A percentile compares a stretch with the other conserved stretches of the same genome.
Conservation (phyloP, 495 filamentous ascomycete genomes). For the Penicillium herquei region DNA sequence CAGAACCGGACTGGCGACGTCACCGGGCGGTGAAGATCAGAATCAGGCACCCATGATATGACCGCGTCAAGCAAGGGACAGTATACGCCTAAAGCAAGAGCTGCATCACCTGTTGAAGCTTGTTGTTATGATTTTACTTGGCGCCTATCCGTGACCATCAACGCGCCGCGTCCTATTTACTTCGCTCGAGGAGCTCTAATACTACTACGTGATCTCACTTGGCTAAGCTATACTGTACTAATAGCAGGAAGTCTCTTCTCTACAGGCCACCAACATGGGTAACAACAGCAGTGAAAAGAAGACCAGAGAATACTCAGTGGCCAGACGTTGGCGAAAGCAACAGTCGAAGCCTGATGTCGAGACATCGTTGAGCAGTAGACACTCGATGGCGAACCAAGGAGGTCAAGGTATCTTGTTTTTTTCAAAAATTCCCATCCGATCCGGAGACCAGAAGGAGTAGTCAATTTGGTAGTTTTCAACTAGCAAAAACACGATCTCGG, state of each 20-base stretch:
- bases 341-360: neutral
- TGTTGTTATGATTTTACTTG: too few relatives aligned
- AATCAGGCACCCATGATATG: conserved; percentile 2
- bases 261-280: conserved; percentile 43
- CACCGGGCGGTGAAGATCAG: conserved; percentile 22
- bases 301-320: conserved; percentile 18
- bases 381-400: conserved; percentile 22
- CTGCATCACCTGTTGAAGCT: too few relatives aligned
- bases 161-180: too few relatives aligned
- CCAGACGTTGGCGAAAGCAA: conserved; percentile 3
- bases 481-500: conserved; percentile 60
- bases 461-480: conserved; percentile 59
- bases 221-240: neutral
- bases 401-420: conserved; percentile 28
- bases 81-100: too few relatives aligned
- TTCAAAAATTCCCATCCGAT: conserved; percentile 54
- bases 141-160: too few relatives aligned
- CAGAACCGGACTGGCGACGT: conserved; percentile 23
- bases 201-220: too few relatives aligned
- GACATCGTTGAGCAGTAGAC: conserved; percentile 12
- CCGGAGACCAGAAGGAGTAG: conserved; percentile 45
- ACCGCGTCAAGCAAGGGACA: neutral
- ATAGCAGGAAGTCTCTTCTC: conserved; percentile 37
- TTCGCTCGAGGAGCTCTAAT: too few relatives aligned
- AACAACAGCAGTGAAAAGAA: conserved; percentile 48